Conservation (phyloP, 768 basidiomycete species). For the Daedaleopsis nitida region DNA sequence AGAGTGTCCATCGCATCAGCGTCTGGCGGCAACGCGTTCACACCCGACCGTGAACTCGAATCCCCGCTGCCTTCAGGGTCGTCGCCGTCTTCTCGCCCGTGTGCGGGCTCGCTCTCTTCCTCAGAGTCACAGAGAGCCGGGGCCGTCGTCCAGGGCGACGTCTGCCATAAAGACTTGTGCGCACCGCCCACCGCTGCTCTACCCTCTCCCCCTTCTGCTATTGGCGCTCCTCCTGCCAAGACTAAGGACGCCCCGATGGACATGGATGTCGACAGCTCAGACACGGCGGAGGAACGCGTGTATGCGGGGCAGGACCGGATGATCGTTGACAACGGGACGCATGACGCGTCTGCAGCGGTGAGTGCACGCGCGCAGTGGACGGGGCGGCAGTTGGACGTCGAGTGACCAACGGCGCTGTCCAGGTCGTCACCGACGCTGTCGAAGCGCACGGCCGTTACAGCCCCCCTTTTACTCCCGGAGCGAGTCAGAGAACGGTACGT, state of each 20-base stretch:
- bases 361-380: not conserved
- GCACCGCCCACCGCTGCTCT: too few relatives aligned
- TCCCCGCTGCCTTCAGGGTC: constrained; percentile 4
- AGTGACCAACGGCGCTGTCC: not conserved
- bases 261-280: too few relatives aligned
- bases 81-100: not conserved
- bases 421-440: not conserved
- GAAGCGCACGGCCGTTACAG: not conserved
- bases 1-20: constrained; percentile 4
- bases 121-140: not conserved
- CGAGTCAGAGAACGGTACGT: not conserved
- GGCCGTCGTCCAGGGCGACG: too few relatives aligned
- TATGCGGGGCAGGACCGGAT: not conserved
- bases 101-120: not conserved
- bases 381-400: not conserved
- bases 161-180: too few relatives aligned
- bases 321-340: not conserved
- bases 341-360: not conserved
- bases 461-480: not conserved
- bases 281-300: not conserved
- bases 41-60: constrained; percentile 2
- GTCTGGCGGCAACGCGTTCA: constrained; percentile 3
- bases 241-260: too few relatives aligned
- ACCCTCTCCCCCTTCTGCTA: too few relatives aligned
- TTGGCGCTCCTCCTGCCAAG: too few relatives aligned